Percentiles rank a stretch among this genome's conserved stretches.
These are phyloP conservation scores for Termitomyces sp. DNA, from an alignment of 768 basidiomycete species.

Conservation along the genomic window DNA sequence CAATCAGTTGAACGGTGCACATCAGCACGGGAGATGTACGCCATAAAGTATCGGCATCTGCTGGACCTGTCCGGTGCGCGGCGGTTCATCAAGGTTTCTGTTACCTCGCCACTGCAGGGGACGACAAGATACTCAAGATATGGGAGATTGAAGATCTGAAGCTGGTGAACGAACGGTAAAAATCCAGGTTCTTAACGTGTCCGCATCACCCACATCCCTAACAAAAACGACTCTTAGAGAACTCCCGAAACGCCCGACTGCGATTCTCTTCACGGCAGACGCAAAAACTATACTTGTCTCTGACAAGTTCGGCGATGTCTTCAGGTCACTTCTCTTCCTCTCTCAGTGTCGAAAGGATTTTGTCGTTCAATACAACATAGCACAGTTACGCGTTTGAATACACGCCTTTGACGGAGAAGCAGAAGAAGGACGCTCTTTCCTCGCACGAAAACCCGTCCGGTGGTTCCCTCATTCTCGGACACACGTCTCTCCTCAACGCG, in stretches of 20 bases:
- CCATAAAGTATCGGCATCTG: slow-evolving; percentile 39
- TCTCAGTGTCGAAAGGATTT: background rate
- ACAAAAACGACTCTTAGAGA: slow-evolving; percentile 42
- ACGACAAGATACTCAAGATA: slow-evolving; percentile 79
- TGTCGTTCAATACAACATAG: background rate
- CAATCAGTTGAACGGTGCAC: background rate
- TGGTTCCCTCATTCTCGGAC: slow-evolving; percentile 76
- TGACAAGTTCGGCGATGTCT: slow-evolving; percentile 95
- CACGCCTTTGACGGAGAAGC: slow-evolving; percentile 23
- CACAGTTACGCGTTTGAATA: slow-evolving; percentile 59
- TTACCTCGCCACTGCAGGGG: slow-evolving; percentile 60
- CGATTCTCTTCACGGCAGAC: slow-evolving; percentile 55
- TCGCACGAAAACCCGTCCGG: slow-evolving; percentile 70
- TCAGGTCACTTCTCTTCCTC: slow-evolving; percentile 45
- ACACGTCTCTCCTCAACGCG: slow-evolving; percentile 78
- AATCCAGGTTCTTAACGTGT: too few species aligned
- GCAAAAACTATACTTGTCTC: slow-evolving; percentile 70
- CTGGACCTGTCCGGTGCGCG: slow-evolving; percentile 57
- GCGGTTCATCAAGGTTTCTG: slow-evolving; percentile 39
- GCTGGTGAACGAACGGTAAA: slow-evolving; percentile 58
- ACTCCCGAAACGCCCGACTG: slow-evolving; percentile 79
- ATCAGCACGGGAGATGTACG: slow-evolving; percentile 49
- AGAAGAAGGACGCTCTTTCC: slow-evolving; percentile 34
- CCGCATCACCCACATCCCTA: too few species aligned
- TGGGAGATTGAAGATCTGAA: slow-evolving; percentile 59